A percentile compares a stretch with the other conserved stretches of the same genome.
These are phyloP conservation scores for Dissophora ornata DNA, from an alignment of 192 early-diverging fungal species.

Conservation along the genomic window DNA sequence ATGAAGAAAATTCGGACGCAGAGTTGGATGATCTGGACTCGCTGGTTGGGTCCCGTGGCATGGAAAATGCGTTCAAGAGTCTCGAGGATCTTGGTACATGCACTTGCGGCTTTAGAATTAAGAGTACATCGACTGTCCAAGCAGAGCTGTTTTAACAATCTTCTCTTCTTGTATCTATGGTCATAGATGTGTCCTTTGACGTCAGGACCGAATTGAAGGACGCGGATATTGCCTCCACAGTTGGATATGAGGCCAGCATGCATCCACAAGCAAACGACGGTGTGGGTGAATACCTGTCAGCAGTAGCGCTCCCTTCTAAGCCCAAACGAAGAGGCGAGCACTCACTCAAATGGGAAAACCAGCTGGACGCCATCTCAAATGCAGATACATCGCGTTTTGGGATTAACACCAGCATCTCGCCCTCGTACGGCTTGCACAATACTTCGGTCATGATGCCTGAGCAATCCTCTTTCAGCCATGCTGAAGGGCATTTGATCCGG, in stretches of 20 bases:
- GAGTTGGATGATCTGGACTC: conserved; percentile 35
- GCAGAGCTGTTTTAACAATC: not conserved
- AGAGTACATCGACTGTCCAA: too few species aligned
- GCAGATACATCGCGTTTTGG: conserved; percentile 20
- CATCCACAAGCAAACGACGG: too few species aligned
- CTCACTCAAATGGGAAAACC: conserved; percentile 50
- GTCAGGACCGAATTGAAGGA: not conserved
- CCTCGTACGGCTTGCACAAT: conserved; percentile 12
- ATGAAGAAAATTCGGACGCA: not conserved
- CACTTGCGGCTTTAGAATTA: not conserved
- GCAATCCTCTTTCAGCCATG: conserved; percentile 44
- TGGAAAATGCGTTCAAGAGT: conserved; percentile 45
- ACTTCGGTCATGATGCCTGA: conserved; percentile 22
- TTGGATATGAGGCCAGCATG: too few species aligned
- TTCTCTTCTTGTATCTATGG: not conserved
- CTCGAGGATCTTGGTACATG: conserved; percentile 13
- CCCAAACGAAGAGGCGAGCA: conserved; percentile 30
- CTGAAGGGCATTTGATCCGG: conserved; percentile 22
- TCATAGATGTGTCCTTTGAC: conserved; percentile 35
- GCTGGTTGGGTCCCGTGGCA: conserved; percentile 26
- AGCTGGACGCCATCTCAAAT: conserved; percentile 23
- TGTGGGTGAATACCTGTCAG: conserved; percentile 10
- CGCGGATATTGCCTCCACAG: too few species aligned
- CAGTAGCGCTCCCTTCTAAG: conserved; percentile 28
- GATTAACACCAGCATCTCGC: conserved; percentile 7